A percentile compares a stretch with the other conserved stretches of the same genome.
Conservation (phyloP, 805 yeast genomes). For the Candida oleophila region DNA sequence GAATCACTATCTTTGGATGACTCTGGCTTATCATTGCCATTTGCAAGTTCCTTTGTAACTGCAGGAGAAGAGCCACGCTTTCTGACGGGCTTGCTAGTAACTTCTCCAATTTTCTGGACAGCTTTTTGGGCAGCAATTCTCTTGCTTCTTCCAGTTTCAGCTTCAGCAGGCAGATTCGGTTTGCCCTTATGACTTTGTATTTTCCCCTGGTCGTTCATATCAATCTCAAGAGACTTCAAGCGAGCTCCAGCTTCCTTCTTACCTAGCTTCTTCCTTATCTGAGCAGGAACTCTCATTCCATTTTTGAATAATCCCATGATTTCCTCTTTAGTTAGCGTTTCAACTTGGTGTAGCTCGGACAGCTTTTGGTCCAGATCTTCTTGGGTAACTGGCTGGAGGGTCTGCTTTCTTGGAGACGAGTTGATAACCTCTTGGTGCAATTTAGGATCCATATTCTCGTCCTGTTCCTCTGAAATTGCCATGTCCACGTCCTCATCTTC, state of each 20-base stretch:
- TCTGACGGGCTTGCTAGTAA: conserved; percentile 1
- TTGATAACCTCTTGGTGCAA: not conserved
- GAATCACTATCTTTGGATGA: too few relatives aligned
- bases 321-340: conserved; percentile 15
- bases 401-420: not conserved
- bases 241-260: not conserved
- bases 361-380: not conserved
- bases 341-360: conserved; percentile 1
- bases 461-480: not conserved
- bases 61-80: not conserved
- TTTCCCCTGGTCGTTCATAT: conserved; percentile 21
- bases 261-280: conserved; percentile 4
- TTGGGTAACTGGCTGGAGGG: too few relatives aligned
- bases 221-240: conserved; percentile 18
- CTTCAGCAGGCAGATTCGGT: conserved; percentile 2
- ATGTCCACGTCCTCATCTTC: conserved; percentile 1
- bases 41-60: not conserved
- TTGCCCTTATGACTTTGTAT: conserved; percentile 8
- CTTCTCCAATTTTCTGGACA: conserved; percentile 1
- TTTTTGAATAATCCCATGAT: conserved; percentile 22
- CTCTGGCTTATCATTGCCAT: too few relatives aligned
- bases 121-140: conserved; percentile 9
- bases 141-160: conserved; percentile 9
- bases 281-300: conserved; percentile 14
- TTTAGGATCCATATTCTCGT: not conserved